Base-by-base conservation (phyloP, 176 grass and related monocot genomes). In the Microstegium vimineum region DNA sequence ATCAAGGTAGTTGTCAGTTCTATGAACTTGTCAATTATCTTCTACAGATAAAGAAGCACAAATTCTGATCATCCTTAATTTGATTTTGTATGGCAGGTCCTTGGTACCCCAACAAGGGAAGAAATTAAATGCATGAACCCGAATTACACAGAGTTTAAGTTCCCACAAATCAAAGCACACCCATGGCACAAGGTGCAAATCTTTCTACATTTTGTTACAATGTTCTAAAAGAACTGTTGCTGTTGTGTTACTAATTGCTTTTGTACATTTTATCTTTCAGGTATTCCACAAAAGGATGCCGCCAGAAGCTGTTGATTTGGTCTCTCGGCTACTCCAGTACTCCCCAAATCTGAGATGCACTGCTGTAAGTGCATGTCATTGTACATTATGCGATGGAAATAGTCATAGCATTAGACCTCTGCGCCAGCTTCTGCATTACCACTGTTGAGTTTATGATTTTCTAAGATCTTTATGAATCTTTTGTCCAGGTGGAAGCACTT, bases 81-180 rank as follows among this genome's bases (percentile, higher is more conserved):
- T 78, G 10, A 33, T 74, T 76, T 22, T 71, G 32, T 45, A n/a
- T 73, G 67, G 36, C 87, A 94, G 92, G 84, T 91, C 42, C 81
- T 94, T 71, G 92, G 92, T 54, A 94, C 92, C 16, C 92, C 89
- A 5, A 94, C 92, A 45, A 94, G 92, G 62, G 92, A 94, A 75
- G 92, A 94, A 83, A 94, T 94, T 65, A 94, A 94, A 85, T 94
- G 92, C 86, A 94, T 94, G 92, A 94, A 94, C 62, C 92, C 92
- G 23, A 94, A 94, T 17, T 94, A 94, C 33, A 91, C 86, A 0
- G 92, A 94, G 79, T 94, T 91, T 41, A 94, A 89, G 35, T 94
- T 94, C 56, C 92, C 92, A 42, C 92, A 94, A 71, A 94, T 94
- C 49, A 94, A 94, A 74, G 92, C 86, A 71, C 92, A 94, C 37